Conservation (phyloP, 345 rosid genomes). For the Hirschfeldia incana region DNA sequence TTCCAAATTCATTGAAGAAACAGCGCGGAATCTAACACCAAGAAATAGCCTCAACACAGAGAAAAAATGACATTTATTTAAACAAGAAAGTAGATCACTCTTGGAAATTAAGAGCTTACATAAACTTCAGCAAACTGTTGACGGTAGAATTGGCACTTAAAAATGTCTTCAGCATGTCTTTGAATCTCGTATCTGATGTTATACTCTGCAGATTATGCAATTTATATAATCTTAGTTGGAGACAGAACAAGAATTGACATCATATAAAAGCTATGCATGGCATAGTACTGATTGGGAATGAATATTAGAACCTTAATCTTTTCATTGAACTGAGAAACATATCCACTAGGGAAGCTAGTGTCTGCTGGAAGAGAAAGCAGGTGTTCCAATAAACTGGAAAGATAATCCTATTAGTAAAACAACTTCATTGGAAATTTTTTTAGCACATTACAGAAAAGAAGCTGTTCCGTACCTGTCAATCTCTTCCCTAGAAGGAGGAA, state of each 20-base stretch:
- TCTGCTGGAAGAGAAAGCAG: slow-evolving; percentile 71
- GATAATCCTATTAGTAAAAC: slow-evolving; percentile 5
- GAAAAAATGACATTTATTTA: slow-evolving; percentile 20
- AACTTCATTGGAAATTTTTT: not conserved
- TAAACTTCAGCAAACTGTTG: slow-evolving; percentile 62
- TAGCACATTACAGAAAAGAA: slow-evolving; percentile 13
- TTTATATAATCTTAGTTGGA: not conserved
- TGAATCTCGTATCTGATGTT: slow-evolving; percentile 66
- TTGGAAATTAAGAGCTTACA: slow-evolving; percentile 54
- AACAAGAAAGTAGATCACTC: slow-evolving; percentile 23
- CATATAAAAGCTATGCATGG: not conserved
- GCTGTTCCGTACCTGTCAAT: slow-evolving; percentile 52
- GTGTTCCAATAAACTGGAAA: slow-evolving; percentile 76
- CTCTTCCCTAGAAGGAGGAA: slow-evolving; percentile 74
- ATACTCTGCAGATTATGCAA: slow-evolving; percentile 45
- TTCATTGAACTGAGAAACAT: slow-evolving; percentile 63
- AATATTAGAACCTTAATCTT: slow-evolving; percentile 68
- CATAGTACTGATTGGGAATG: slow-evolving; percentile 9
- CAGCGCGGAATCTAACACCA: slow-evolving; percentile 67
- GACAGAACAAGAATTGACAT: slow-evolving; percentile 13
- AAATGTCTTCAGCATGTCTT: slow-evolving; percentile 56
- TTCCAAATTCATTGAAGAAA: slow-evolving; percentile 66
- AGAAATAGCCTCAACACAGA: slow-evolving; percentile 20
- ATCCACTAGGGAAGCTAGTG: slow-evolving; percentile 61
- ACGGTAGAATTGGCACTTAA: slow-evolving; percentile 53